Evolutionary conservation across 2,329 filamentous ascomycete species (phyloP).

Genomic region (Fusarium sp.): DNA sequence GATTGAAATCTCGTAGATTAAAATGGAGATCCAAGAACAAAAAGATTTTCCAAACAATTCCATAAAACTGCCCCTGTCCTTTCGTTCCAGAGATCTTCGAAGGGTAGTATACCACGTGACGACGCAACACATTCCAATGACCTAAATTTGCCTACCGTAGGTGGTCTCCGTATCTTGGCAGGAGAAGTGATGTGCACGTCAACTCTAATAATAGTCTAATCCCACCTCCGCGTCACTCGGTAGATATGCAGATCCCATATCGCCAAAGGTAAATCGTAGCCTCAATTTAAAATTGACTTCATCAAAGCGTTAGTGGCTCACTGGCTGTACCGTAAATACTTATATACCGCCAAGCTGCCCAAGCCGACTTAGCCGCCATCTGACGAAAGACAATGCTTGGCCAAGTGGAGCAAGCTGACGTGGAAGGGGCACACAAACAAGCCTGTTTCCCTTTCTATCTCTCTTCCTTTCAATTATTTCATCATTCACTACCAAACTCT

Average conservation of each 20-base stretch:
- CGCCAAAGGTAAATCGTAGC: neutral
- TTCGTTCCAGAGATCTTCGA: too few species aligned
- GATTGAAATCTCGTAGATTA: too few species aligned
- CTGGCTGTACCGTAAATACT: neutral
- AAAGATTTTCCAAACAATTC: too few species aligned
- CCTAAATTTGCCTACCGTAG: neutral
- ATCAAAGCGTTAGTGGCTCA: neutral
- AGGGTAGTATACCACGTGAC: too few species aligned
- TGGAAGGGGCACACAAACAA: constrained; percentile 17
- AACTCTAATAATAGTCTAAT: neutral
- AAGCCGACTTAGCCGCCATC: constrained; percentile 31
- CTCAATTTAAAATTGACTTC: neutral
- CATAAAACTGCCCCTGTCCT: fast-evolving
- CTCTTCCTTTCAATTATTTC: neutral
- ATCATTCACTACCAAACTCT: neutral
- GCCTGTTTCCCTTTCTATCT: neutral
- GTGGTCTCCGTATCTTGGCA: neutral
- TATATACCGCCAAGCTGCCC: constrained; percentile 28
- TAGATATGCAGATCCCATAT: neutral
- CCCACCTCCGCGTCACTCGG: neutral
- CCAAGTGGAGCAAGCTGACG: constrained; percentile 46
- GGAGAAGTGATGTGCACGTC: neutral
- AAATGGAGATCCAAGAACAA: too few species aligned
- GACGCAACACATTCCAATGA: neutral
- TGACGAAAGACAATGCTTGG: constrained; percentile 29